Percentiles rank a stretch among this genome's conserved stretches.
Conservation (phyloP, 495 filamentous ascomycete species). For the Aspergillus baeticus region DNA sequence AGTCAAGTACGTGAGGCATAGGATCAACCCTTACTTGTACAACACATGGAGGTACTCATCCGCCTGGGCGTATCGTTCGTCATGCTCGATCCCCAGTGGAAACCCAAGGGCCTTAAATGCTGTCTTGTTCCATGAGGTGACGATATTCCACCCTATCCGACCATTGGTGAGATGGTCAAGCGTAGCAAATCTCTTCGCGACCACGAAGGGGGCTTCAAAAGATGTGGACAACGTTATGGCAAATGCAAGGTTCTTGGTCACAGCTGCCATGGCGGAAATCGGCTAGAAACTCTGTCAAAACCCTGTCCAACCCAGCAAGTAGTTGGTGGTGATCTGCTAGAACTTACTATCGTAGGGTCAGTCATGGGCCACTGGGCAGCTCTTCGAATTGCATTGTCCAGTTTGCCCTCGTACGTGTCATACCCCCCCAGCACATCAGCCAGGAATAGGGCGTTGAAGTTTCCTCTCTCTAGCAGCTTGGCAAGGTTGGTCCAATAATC, state of each 20-base stretch:
- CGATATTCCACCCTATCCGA: constrained; percentile 66
- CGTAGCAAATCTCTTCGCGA: constrained; percentile 63
- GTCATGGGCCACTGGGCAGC: constrained; percentile 60
- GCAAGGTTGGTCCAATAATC: constrained; percentile 61
- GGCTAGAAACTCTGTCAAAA: background rate
- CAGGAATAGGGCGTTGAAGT: constrained; percentile 59
- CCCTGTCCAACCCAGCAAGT: no score
- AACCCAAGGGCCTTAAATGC: constrained; percentile 61
- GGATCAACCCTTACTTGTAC: no score
- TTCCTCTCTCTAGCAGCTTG: constrained; percentile 56
- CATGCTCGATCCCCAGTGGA: constrained; percentile 58
- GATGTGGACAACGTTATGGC: constrained; percentile 67
- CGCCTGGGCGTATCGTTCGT: constrained; percentile 65
- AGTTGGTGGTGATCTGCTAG: no score
- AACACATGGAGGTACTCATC: constrained; percentile 67
- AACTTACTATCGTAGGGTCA: constrained; percentile 50
- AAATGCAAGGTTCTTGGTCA: constrained; percentile 61
- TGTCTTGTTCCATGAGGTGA: constrained; percentile 64
- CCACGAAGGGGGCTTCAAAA: constrained; percentile 66
- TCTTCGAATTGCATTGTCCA: constrained; percentile 45
- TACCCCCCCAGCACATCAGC: constrained; percentile 58
- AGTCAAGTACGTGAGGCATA: no score
- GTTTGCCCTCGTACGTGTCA: constrained; percentile 55
- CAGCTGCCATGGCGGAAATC: constrained; percentile 48
- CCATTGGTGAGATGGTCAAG: constrained; percentile 68